Evolutionary conservation across 345 rosid species (phyloP).

Genomic region (Syzygium jambos): DNA sequence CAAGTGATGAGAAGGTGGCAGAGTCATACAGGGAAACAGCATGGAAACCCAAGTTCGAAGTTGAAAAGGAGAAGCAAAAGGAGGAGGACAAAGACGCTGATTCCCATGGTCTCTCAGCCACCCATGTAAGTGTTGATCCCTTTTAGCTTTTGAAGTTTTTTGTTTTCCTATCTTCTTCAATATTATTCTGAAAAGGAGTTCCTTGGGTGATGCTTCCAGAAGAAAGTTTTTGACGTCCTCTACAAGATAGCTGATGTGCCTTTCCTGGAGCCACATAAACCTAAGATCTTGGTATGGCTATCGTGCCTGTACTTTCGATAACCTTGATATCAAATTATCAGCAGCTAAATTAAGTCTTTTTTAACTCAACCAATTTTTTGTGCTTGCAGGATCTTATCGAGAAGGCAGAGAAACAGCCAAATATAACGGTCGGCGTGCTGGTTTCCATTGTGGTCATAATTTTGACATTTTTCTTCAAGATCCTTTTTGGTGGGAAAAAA

Average conservation of each 20-base stretch:
- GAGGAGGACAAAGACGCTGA: conserved; percentile 27
- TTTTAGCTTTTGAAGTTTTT: not conserved
- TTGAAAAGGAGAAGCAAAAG: conserved; percentile 33
- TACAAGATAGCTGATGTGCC: conserved; percentile 18
- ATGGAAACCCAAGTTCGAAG: conserved; percentile 45
- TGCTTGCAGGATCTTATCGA: conserved; percentile 30
- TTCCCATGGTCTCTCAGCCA: conserved; percentile 18
- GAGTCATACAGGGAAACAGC: conserved; percentile 13
- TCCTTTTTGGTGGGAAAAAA: conserved; percentile 33
- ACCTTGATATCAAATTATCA: not conserved
- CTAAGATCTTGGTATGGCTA: conserved; percentile 12
- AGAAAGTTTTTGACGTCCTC: conserved; percentile 11
- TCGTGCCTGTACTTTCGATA: not conserved
- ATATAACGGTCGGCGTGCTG: conserved; percentile 27
- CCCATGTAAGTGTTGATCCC: conserved; percentile 19
- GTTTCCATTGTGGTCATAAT: conserved; percentile 20
- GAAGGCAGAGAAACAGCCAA: conserved; percentile 50
- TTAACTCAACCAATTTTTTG: not conserved
- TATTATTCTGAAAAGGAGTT: not conserved
- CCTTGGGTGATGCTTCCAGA: conserved; percentile 5
- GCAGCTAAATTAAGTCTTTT: not conserved
- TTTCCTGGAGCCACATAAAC: conserved; percentile 12
- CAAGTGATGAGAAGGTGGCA: conserved; percentile 34
- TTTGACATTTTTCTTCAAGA: conserved; percentile 14
- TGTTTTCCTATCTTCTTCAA: not conserved